phyloP scores from a whole-genome alignment of 1,284 basidiomycete genomes.

The Mycosarcoma maydis region DNA sequence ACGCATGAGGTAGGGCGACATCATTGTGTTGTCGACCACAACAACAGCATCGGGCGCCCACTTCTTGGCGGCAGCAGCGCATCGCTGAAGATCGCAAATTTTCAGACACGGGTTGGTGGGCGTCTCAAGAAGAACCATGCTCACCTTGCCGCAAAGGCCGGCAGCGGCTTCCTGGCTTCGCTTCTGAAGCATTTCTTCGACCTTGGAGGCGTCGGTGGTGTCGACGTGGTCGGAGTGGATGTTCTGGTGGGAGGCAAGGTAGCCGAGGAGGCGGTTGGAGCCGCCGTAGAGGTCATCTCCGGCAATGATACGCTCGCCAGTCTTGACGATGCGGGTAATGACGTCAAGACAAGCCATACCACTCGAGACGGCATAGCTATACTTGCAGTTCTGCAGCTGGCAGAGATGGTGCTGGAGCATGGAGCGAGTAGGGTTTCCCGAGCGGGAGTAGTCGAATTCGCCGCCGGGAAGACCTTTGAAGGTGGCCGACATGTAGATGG shows the following conservation, averaged over 20 bases:
- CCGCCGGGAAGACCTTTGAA: slow-evolving; percentile 93
- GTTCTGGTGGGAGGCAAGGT: slow-evolving; percentile 85
- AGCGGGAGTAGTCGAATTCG: slow-evolving; percentile 89
- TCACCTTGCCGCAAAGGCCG: slow-evolving; percentile 50
- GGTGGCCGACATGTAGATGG: slow-evolving; percentile 97
- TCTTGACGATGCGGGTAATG: slow-evolving; percentile 91
- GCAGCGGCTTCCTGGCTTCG: slow-evolving; percentile 50
- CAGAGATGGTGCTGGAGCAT: slow-evolving; percentile 66
- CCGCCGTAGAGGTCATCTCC: slow-evolving; percentile 98
- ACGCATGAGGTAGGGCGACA: slow-evolving; percentile 97
- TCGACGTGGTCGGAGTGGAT: slow-evolving; percentile 93
- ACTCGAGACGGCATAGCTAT: slow-evolving; percentile 89
- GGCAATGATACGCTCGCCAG: slow-evolving; percentile 92
- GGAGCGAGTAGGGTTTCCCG: slow-evolving; percentile 90
- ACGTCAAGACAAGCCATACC: slow-evolving; percentile 98
- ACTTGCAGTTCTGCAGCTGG: slow-evolving; percentile 69
- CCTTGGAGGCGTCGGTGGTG: slow-evolving; percentile 77
- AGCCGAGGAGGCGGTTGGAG: slow-evolving; percentile 93
- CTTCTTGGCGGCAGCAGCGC: slow-evolving; percentile 56
- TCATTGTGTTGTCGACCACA: slow-evolving; percentile 92
- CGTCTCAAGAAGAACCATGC: slow-evolving; percentile 80
- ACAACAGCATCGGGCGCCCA: slow-evolving; percentile 63
- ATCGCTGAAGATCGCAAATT: slow-evolving; percentile 83
- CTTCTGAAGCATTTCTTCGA: slow-evolving; percentile 54
- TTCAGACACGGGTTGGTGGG: slow-evolving; percentile 98